Evolutionary conservation across 164 flowering plant genomes (phyloP).

Genomic region (Stephania japonica): DNA sequence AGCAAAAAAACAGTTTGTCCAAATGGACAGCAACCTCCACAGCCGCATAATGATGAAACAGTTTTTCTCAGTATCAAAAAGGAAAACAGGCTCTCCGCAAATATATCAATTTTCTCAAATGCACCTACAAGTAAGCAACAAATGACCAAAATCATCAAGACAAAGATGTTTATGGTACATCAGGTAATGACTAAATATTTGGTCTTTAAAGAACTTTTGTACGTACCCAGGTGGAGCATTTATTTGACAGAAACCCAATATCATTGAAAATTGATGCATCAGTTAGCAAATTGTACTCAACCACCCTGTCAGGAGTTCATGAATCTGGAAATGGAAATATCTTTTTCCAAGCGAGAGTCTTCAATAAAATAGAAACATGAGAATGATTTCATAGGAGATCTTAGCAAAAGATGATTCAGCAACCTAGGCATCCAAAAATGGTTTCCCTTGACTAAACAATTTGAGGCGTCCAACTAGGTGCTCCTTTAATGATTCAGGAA

Average conservation of each 20-base stretch:
- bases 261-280: not conserved
- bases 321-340: not conserved
- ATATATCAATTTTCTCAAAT: not conserved
- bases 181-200: not conserved
- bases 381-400: not conserved
- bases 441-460: not conserved
- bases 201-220: not conserved
- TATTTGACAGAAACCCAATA: not conserved
- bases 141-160: not conserved
- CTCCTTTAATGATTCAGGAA: constrained; percentile 68
- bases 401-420: not conserved
- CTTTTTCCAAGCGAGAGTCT: not conserved
- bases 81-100: not conserved
- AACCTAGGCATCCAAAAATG: not conserved
- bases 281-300: not conserved
- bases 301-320: not conserved
- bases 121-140: not conserved
- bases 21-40: not conserved
- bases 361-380: not conserved
- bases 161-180: not conserved
- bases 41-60: not conserved
- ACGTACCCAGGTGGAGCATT: not conserved
- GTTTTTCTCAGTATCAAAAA: not conserved
- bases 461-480: constrained; percentile 30
- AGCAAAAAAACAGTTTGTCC: not conserved